Conservation (phyloP, 1,139 yeast species). For the Trichomonascaceae sp. region DNA sequence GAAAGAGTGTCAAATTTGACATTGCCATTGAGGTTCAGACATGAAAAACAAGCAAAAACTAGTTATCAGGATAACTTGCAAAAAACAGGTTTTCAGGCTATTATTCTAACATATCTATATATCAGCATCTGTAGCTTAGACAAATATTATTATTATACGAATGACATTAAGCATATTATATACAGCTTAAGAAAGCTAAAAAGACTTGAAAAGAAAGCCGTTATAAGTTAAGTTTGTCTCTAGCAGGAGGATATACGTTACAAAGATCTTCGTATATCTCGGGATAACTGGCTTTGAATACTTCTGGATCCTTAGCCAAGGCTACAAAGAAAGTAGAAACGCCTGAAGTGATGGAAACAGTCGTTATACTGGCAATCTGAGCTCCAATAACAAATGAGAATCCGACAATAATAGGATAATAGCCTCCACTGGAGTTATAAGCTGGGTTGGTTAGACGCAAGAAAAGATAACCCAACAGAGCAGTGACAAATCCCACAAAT, state of each 20-base stretch:
- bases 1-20: constrained; percentile 71
- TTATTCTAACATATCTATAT: not conserved
- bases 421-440: constrained; percentile 61
- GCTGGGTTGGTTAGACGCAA: constrained; percentile 66
- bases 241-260: constrained; percentile 68
- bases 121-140: not conserved
- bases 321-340: constrained; percentile 83
- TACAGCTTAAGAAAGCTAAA: not conserved
- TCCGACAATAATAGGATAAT: constrained; percentile 71
- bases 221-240: constrained; percentile 34
- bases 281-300: constrained; percentile 71
- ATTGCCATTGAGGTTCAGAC: constrained; percentile 4
- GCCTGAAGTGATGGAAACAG: constrained; percentile 74
- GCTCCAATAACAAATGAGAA: constrained; percentile 70
- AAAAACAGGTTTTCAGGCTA: not conserved
- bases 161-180: not conserved
- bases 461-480: constrained; percentile 66
- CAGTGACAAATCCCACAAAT: constrained; percentile 62
- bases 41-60: not conserved
- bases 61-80: not conserved
- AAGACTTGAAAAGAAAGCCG: not conserved
- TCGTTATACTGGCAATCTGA: constrained; percentile 69
- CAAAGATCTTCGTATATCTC: constrained; percentile 67
- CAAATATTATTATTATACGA: not conserved
- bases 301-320: constrained; percentile 81